These are phyloP conservation scores for Salmacisia buchloeana DNA, from an alignment of 1,284 basidiomycete species.

Conservation along the genomic window DNA sequence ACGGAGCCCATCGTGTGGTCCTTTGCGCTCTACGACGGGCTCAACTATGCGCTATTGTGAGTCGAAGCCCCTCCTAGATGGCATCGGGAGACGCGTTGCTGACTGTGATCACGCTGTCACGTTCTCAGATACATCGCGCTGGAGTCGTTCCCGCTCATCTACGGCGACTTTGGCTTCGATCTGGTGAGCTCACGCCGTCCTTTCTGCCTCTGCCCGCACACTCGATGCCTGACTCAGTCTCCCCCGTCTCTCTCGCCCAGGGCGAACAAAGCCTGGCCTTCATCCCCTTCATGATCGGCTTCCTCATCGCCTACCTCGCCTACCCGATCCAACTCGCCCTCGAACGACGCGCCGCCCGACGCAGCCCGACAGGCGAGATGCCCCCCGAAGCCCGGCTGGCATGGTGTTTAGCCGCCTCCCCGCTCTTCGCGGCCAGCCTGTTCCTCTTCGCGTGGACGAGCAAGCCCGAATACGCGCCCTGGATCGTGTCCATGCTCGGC, in stretches of 20 bases:
- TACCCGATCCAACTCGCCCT: slow-evolving; percentile 24
- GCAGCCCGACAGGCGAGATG: slow-evolving; percentile 16
- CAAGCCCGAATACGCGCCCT: slow-evolving; percentile 20
- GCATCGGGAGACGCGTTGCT: not conserved
- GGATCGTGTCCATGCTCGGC: slow-evolving; percentile 34
- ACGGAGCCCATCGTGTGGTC: slow-evolving; percentile 47
- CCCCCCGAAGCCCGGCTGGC: slow-evolving; percentile 26
- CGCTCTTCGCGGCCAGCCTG: slow-evolving; percentile 26
- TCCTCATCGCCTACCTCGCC: slow-evolving; percentile 24
- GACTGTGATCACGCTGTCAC: no score
- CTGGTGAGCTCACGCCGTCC: no score
- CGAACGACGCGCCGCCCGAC: slow-evolving; percentile 19
- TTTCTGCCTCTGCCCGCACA: no score
- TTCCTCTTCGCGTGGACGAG: slow-evolving; percentile 42
- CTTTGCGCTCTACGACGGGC: slow-evolving; percentile 39
- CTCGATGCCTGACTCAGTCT: no score
- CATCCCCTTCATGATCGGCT: slow-evolving; percentile 26
- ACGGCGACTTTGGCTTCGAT: slow-evolving; percentile 33
- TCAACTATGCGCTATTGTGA: slow-evolving; percentile 30
- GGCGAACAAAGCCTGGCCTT: slow-evolving; percentile 32
- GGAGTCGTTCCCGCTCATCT: slow-evolving; percentile 51
- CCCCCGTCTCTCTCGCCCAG: not conserved
- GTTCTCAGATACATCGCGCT: slow-evolving; percentile 53
- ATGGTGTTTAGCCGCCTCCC: slow-evolving; percentile 22
- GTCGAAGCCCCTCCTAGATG: no score